Evolutionary conservation across 2,329 filamentous ascomycete species (phyloP), one percentile per base, ranked within the genome.

Genomic region (Pseudopithomyces maydicus): DNA sequence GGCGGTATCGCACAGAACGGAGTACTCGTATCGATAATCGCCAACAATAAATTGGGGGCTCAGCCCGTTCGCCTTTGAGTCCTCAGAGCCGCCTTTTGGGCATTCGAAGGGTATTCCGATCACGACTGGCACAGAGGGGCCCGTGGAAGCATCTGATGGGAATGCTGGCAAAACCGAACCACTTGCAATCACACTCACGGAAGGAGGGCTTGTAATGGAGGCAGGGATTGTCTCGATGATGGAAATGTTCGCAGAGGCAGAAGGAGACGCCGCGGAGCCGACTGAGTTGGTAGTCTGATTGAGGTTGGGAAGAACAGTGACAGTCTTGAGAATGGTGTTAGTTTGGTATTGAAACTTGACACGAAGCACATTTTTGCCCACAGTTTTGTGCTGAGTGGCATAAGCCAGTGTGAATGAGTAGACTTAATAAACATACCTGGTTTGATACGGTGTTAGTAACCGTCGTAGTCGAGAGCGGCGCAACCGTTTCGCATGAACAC

Each of bases 401-500:
- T 39, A 17, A 41, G 26, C 39, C 22, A 44, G 43, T 49, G 29
- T 48, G 29, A 32, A 22, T 14, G 26, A 29, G 12, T 39, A 7
- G 38, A 15, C 12, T 6, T n/a, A 14, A 38, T 12, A 23, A n/a
- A 63, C 71, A 48, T 66, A 74, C 72, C 3, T 56, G 57, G 33
- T 66, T 50, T 36, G 65, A 62, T 19, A 67, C 61, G n/a, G 67
- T 65, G 46, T 63, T 64, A 6, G 64, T 70, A 2, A 46, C 33
- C 1, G 71, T 74, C 12, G 65, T 61, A 3, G 71, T 72, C n/a
- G 66, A 62, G 0, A 66, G 71, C 8, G 73, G 71, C 11, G 61
- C 55, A 1, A 71, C 64, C 58, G 67, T 62, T 43, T 67, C 63
- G 53, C 71, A 74, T 5, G 65, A 66, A 58, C 72, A 75, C 20